These are phyloP conservation scores for Mentha longifolia DNA, from an alignment of 257 asterid species.

Conservation along the genomic window DNA sequence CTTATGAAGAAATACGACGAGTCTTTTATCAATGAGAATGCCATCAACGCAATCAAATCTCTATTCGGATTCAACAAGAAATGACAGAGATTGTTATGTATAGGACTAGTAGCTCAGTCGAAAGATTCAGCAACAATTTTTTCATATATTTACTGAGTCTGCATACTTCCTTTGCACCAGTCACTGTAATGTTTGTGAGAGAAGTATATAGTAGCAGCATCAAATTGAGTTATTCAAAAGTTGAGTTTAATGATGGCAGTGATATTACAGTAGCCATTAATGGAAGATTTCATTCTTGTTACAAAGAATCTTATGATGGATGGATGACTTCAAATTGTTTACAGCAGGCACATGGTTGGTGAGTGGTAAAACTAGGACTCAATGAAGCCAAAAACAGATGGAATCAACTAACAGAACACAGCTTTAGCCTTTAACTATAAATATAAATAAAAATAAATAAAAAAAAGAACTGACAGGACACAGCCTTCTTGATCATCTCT, in stretches of 20 bases:
- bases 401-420: neutral
- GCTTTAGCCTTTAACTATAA: neutral
- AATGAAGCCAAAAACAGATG: constrained; percentile 21
- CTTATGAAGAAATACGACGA: constrained; percentile 83
- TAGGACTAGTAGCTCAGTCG: constrained; percentile 29
- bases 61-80: constrained; percentile 83
- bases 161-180: neutral
- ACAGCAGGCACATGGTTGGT: constrained; percentile 5
- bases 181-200: neutral
- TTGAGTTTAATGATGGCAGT: neutral
- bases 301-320: constrained; percentile 24
- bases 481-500: neutral
- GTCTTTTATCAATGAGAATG: constrained; percentile 89
- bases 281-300: neutral
- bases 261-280: neutral
- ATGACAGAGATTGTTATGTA: constrained; percentile 28
- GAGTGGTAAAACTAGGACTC: neutral
- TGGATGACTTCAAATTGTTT: neutral
- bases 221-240: neutral
- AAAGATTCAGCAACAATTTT: constrained; percentile 8
- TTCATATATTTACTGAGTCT: constrained; percentile 12
- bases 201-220: neutral
- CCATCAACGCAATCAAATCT: constrained; percentile 89
- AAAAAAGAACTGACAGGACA: too few relatives aligned
- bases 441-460: too few relatives aligned